phyloP scores from a whole-genome alignment of 2,329 filamentous ascomycete species.

The Neopestalotiopsis sp. region DNA sequence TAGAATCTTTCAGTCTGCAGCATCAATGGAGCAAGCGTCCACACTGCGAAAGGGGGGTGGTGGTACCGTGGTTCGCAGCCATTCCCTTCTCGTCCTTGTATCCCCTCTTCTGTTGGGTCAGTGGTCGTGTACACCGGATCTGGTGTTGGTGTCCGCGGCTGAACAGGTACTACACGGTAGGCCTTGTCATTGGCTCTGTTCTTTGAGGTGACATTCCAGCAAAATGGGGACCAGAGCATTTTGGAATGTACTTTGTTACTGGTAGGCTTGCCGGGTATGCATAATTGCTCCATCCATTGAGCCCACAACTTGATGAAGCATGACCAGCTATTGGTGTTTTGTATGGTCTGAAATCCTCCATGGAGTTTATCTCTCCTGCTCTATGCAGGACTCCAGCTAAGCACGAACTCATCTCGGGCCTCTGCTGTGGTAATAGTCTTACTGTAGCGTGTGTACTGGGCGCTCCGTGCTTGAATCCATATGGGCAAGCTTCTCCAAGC shows the following conservation, averaged over 20 bases:
- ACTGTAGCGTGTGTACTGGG: neutral
- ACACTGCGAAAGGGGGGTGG: neutral
- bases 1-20: neutral
- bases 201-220: neutral
- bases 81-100: neutral
- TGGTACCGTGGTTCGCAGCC: neutral
- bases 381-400: neutral
- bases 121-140: neutral
- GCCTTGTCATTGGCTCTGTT: neutral
- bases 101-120: conserved; percentile 1
- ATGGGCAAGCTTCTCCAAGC: neutral
- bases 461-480: neutral
- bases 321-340: neutral
- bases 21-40: neutral
- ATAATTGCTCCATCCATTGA: neutral
- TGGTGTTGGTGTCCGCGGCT: neutral
- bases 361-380: neutral
- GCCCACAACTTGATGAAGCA: neutral
- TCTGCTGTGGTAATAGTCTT: neutral
- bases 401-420: neutral
- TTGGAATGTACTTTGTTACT: neutral
- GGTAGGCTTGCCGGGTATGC: neutral
- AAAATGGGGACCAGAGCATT: neutral
- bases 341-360: neutral
- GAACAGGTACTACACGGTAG: neutral